Conservation (phyloP, 768 basidiomycete species). For the Pleurotus eryngii region DNA sequence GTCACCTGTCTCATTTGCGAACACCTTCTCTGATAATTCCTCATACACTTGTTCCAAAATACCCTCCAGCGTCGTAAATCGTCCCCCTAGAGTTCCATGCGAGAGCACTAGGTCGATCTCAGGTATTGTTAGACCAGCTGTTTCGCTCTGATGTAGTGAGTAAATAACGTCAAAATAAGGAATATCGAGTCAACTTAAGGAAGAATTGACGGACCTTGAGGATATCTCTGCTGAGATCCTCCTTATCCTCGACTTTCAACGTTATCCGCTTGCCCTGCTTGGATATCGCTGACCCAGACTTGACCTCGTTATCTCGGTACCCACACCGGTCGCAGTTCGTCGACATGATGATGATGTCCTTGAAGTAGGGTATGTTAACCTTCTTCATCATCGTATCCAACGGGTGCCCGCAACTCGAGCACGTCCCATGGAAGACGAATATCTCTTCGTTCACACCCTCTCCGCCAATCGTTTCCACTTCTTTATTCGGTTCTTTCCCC, state of each 20-base stretch:
- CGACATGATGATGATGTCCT: slow-evolving; percentile 98
- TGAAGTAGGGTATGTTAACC: slow-evolving; percentile 95
- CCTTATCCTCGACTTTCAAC: slow-evolving; percentile 86
- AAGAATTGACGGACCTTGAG: slow-evolving; percentile 63
- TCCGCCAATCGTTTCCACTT: slow-evolving; percentile 7
- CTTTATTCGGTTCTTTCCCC: slow-evolving; percentile 16
- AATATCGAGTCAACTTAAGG: background rate
- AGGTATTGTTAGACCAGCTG: slow-evolving; percentile 83
- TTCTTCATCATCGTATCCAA: slow-evolving; percentile 94
- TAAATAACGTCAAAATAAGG: background rate
- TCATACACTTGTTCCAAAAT: slow-evolving; percentile 93
- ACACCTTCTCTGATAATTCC: slow-evolving; percentile 86
- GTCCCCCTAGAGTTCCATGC: slow-evolving; percentile 91
- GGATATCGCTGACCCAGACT: slow-evolving; percentile 89
- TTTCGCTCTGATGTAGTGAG: slow-evolving; percentile 68
- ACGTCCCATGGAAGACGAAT: slow-evolving; percentile 81
- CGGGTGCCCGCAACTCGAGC: slow-evolving; percentile 83
- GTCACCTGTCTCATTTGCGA: slow-evolving; percentile 60
- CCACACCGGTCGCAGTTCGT: slow-evolving; percentile 95
- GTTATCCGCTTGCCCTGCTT: slow-evolving; percentile 83
- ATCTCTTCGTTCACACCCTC: slow-evolving; percentile 76
- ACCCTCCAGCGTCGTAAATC: slow-evolving; percentile 97
- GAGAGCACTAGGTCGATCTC: slow-evolving; percentile 93
- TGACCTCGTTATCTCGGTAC: slow-evolving; percentile 97
- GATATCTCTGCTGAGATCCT: slow-evolving; percentile 91